Base-by-base conservation (phyloP, 306 rosid genomes). In the Cyamopsis tetragonoloba region DNA sequence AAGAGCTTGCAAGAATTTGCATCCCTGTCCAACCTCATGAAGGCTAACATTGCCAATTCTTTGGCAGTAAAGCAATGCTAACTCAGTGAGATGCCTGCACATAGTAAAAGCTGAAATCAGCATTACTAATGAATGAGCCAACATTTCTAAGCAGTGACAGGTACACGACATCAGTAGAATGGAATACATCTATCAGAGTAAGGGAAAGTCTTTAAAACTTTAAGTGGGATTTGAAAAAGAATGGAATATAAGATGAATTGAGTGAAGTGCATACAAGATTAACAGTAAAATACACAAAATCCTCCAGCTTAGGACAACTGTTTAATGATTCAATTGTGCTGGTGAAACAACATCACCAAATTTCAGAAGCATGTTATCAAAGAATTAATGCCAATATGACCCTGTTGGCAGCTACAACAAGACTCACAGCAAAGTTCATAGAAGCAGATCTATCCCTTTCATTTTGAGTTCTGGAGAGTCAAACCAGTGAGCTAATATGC, bases 1-100 rank as follows among this genome's bases (percentile, higher is more conserved):
- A 74, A 90, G 92, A 57, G 88, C 77, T 74, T 86, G 86, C 82
- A 90, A 68, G 76, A 84, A 82, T 82, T 80, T 84, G 76, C 95
- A 90, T 28, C 90, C 86, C 68, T 44, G 77, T 48, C 97, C 95
- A 60, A 90, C 79, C 77, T 73, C 87, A 59, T 76, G 68, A 44
- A 90, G 92, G 72, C 88, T 95, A 53, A 47, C 42, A 80, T 79
- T 71, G 8, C 86, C 88, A 12, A 90, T 84, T 78, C 82, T 87
- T 66, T 85, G 95, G 90, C 92, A 90, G 82, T 85, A 87, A 38
- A 87, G 79, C 74, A 90, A 69, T 39, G 85, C 78, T 34, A 90
- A 78, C 76, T 87, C 92, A 43, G 83, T 82, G 68, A 90, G 92
- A 60, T 49, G 57, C 42, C 97, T 90, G 88, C 63, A 63, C 37